Evolutionary conservation across 2,329 filamentous ascomycete species (phyloP), one percentile per base, ranked within the genome.

Genomic region (Dothiorella sarmentorum): DNA sequence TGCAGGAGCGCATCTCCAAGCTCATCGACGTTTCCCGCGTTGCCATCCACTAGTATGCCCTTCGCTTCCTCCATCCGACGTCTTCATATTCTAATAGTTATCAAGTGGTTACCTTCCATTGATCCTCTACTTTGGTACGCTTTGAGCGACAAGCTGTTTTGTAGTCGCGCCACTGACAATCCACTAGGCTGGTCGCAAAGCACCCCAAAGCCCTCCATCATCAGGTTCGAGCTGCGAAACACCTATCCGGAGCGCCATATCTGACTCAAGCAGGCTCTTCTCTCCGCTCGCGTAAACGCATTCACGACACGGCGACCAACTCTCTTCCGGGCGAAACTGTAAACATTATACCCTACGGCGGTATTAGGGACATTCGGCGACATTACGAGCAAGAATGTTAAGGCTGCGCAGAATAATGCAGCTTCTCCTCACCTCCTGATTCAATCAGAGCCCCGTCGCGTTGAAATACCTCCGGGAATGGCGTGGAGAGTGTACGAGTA

Each of bases 21-120:
- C 84, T 97, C 79, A 94, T 99, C 75, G 94, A 97, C 77, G 80
- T 97, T 74, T 94, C 91, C 63, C 86, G 92, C 70, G 87, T 97
- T 69, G 91, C 90, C 61, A 89, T 99, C 71, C 94, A 99, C 80
- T 99, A 97, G 91, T 95, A 85, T 65, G 88, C 33, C n/a, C n/a
- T 7, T 13, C 47, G 11, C 29, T 11, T 4, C 9, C 5, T 26
- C 13, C 2, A 22, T 26, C 20, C 4, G 10, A 7, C 72, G 26
- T 35, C 51, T n/a, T 56, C 0, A 7, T 22, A 61, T 63, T 75
- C 70, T 51, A 56, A 66, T 45, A 45, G 40, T 24, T n/a, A 9
- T 35, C 5, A 68, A 95, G 91, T 82, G 94, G 94, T 75, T 99
- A 97, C 77, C 85, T 99, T 60, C 94, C 94, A 68, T 78, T 99